These are phyloP conservation scores for Colletotrichum siamense DNA, from an alignment of 2,329 filamentous ascomycete species.

Conservation along the genomic window DNA sequence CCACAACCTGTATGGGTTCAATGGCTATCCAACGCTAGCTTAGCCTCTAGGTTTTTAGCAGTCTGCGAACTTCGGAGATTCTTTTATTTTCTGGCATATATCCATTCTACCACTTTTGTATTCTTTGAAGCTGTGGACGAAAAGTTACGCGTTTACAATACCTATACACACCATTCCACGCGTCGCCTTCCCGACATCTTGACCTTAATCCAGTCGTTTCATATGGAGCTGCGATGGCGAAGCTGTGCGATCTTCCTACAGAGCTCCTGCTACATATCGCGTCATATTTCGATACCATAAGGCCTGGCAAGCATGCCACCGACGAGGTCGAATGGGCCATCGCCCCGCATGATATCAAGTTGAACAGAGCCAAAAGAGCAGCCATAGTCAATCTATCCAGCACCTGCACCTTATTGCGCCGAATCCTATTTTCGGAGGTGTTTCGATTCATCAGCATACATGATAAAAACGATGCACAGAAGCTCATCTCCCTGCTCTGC, in stretches of 20 bases:
- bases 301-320: background rate
- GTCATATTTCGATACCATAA: background rate
- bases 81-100: background rate
- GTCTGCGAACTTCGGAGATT: too few relatives aligned
- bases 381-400: background rate
- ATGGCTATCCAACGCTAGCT: background rate
- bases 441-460: background rate
- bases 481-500: rapidly evolving
- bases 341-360: background rate
- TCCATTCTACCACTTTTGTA: background rate
- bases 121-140: background rate
- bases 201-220: background rate
- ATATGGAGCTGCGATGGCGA: background rate
- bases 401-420: background rate
- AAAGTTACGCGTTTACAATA: background rate
- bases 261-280: background rate
- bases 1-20: background rate
- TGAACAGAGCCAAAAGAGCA: background rate
- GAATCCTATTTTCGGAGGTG: background rate
- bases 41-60: too few relatives aligned
- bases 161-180: too few relatives aligned
- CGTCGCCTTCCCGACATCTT: background rate
- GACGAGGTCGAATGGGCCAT: background rate
- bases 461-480: background rate
- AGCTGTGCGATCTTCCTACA: background rate